Evolutionary conservation across 2,329 filamentous ascomycete species (phyloP).

Genomic region (Gaeumannomyces tritici): DNA sequence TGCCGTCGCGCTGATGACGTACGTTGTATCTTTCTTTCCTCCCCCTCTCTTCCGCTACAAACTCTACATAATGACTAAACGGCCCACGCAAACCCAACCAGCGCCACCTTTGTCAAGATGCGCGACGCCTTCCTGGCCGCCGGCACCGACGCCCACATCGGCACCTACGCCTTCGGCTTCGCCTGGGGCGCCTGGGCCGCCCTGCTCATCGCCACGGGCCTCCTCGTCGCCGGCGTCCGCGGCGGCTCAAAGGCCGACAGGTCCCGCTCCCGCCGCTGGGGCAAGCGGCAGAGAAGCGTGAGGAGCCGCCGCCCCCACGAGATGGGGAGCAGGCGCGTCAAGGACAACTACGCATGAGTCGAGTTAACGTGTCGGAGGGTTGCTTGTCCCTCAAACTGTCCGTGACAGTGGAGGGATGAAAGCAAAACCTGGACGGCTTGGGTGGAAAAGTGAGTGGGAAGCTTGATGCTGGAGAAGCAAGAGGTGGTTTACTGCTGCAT

Average conservation of each 20-base stretch:
- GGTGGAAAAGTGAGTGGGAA: not conserved
- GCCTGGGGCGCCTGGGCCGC: conserved; percentile 63
- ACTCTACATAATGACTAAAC: too few relatives aligned
- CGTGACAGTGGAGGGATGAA: too few relatives aligned
- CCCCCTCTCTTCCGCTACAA: not conserved
- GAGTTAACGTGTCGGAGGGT: too few relatives aligned
- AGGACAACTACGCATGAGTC: conserved; percentile 55
- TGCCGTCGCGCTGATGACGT: conserved; percentile 68
- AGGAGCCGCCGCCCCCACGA: conserved; percentile 42
- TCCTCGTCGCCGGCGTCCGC: conserved; percentile 57
- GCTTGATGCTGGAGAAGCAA: not conserved
- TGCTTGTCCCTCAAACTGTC: too few relatives aligned
- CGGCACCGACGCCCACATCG: conserved; percentile 50
- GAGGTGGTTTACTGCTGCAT: not conserved
- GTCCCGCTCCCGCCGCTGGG: conserved; percentile 20
- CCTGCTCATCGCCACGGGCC: conserved; percentile 54
- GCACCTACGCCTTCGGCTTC: conserved; percentile 64
- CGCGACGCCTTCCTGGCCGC: conserved; percentile 53
- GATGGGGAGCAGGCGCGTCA: conserved; percentile 40
- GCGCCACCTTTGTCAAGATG: conserved; percentile 55
- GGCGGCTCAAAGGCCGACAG: conserved; percentile 26
- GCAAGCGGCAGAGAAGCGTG: conserved; percentile 39
- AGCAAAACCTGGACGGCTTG: too few relatives aligned
- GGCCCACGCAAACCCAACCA: conserved; percentile 14
- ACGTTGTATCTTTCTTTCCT: conserved; percentile 22